phyloP scores from a whole-genome alignment of 345 rosid species.

The Arabis hirsuta region DNA sequence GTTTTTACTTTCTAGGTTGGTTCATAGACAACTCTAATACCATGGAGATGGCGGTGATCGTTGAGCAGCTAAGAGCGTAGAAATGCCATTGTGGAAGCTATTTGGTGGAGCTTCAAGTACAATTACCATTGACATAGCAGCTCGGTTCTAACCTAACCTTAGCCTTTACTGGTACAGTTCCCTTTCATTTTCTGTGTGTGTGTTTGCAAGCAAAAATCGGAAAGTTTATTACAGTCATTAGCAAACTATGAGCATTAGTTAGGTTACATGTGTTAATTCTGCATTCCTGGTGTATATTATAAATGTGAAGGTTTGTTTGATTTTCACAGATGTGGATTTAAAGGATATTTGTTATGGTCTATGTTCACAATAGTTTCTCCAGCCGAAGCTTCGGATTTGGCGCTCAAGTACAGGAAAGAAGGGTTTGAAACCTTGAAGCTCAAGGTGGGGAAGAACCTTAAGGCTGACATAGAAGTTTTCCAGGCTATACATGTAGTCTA shows the following conservation, averaged over 20 bases:
- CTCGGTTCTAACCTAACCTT: slow-evolving; percentile 48
- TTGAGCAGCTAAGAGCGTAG: slow-evolving; percentile 75
- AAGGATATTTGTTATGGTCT: slow-evolving; percentile 23
- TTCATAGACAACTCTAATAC: too few relatives aligned
- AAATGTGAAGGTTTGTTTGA: background rate
- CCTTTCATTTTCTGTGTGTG: background rate
- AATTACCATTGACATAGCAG: slow-evolving; percentile 86
- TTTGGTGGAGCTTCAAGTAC: slow-evolving; percentile 81
- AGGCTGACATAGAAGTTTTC: slow-evolving; percentile 77
- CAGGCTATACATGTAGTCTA: slow-evolving; percentile 79
- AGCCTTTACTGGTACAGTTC: slow-evolving; percentile 34
- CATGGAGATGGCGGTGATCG: slow-evolving; percentile 91
- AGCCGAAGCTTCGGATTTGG: slow-evolving; percentile 77
- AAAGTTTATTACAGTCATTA: background rate
- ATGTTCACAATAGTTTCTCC: slow-evolving; percentile 77
- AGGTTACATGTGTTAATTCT: background rate
- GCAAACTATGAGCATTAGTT: background rate
- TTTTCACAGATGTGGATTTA: background rate
- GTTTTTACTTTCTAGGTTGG: too few relatives aligned
- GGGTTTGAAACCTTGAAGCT: slow-evolving; percentile 91
- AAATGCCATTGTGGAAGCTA: slow-evolving; percentile 75
- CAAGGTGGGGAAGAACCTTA: slow-evolving; percentile 85
- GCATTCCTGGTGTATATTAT: background rate
- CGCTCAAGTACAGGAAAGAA: slow-evolving; percentile 64
- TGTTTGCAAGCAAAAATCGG: slow-evolving; percentile 1